phyloP scores from a whole-genome alignment of 257 asterid genomes.

The Avicennia marina region DNA sequence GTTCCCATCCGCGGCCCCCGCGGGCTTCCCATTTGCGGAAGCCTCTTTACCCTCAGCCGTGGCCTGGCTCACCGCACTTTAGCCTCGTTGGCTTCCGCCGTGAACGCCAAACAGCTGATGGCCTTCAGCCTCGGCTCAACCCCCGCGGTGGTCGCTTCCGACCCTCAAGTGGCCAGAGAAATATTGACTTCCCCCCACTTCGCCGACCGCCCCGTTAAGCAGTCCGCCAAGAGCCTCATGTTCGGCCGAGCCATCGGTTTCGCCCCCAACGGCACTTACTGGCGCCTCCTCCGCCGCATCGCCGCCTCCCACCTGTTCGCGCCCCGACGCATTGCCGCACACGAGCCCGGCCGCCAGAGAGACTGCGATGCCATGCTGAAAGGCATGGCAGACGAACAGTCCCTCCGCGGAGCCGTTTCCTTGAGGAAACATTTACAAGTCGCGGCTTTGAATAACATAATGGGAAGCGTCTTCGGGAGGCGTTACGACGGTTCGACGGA shows the following conservation, averaged over 20 bases:
- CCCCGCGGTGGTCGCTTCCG: conserved; percentile 49
- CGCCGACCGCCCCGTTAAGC: conserved; percentile 62
- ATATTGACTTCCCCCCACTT: conserved; percentile 37
- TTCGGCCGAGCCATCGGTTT: conserved; percentile 69
- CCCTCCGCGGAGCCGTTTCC: not conserved
- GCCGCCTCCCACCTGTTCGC: conserved; percentile 56
- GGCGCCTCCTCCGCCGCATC: conserved; percentile 63
- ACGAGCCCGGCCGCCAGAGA: conserved; percentile 21
- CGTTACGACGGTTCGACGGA: conserved; percentile 22
- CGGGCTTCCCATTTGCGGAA: conserved; percentile 47
- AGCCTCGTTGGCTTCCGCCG: conserved; percentile 27
- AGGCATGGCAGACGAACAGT: conserved; percentile 17
- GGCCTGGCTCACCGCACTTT: conserved; percentile 52
- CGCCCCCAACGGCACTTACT: conserved; percentile 60
- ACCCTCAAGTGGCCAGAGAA: conserved; percentile 43
- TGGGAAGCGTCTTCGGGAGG: conserved; percentile 56
- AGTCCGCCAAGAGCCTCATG: conserved; percentile 52
- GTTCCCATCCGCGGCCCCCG: conserved; percentile 52
- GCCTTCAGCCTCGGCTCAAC: conserved; percentile 69
- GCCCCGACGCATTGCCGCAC: conserved; percentile 41
- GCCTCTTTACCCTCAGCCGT: conserved; percentile 37
- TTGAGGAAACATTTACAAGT: conserved; percentile 33
- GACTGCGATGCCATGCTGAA: conserved; percentile 29
- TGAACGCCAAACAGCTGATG: conserved; percentile 46
- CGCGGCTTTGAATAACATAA: conserved; percentile 44